These are phyloP conservation scores for Crataegus laevigata DNA, from an alignment of 306 rosid genomes.

Conservation along the genomic window DNA sequence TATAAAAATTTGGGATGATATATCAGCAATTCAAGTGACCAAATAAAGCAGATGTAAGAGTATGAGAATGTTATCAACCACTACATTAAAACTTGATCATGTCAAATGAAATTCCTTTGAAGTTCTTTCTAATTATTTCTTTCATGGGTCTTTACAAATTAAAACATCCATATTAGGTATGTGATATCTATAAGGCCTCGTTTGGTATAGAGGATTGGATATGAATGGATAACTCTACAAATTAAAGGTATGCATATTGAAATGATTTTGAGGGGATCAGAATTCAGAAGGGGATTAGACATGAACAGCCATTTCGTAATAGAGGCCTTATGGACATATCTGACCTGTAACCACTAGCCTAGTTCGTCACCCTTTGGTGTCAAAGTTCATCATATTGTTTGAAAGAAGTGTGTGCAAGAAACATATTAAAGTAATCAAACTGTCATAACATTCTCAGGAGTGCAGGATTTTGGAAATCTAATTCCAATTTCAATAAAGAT, in stretches of 20 bases:
- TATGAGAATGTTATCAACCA: neutral
- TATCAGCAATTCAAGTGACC: neutral
- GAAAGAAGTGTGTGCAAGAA: too few species aligned
- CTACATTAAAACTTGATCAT: neutral
- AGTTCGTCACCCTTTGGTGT: neutral
- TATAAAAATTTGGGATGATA: neutral
- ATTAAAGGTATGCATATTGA: too few species aligned
- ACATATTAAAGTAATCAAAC: too few species aligned
- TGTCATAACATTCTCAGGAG: neutral
- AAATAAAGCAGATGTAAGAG: neutral
- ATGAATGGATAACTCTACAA: too few species aligned
- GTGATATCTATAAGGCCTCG: neutral
- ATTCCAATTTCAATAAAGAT: neutral
- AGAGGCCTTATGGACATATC: too few species aligned
- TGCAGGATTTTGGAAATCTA: too few species aligned
- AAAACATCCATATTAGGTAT: neutral
- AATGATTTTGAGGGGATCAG: too few species aligned
- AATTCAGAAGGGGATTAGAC: too few species aligned
- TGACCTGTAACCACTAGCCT: neutral
- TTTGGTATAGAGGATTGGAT: too few species aligned
- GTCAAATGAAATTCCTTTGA: neutral
- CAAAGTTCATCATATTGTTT: neutral
- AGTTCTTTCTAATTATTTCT: neutral
- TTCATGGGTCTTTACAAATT: neutral
- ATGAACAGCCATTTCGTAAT: too few species aligned